Conservation (phyloP, 345 rosid species). For the Carallia pectinifolia region DNA sequence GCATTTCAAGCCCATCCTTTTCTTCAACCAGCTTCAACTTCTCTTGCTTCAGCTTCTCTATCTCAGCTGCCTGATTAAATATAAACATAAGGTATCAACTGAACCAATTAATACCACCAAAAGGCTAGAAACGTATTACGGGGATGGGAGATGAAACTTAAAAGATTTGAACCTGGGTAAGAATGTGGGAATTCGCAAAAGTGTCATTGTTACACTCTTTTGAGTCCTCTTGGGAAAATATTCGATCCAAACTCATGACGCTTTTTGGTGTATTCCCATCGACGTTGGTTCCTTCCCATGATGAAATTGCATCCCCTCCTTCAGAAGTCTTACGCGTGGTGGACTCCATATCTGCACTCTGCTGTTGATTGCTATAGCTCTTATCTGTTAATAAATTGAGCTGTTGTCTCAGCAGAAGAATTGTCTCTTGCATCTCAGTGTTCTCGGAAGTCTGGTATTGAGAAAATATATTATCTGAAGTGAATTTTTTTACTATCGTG, state of each 20-base stretch:
- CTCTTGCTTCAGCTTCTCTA: conserved; percentile 58
- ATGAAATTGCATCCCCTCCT: conserved; percentile 23
- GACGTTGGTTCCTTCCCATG: conserved; percentile 36
- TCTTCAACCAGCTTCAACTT: conserved; percentile 45
- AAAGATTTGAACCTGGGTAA: conserved; percentile 37
- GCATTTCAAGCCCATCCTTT: conserved; percentile 57
- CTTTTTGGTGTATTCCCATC: conserved; percentile 58
- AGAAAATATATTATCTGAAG: conserved; percentile 1
- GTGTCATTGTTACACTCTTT: conserved; percentile 41
- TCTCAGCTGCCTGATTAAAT: conserved; percentile 48
- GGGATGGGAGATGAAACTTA: background rate
- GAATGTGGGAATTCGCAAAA: conserved; percentile 42
- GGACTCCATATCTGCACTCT: conserved; percentile 31
- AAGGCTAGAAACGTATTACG: background rate
- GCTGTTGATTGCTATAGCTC: conserved; percentile 28
- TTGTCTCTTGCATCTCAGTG: conserved; percentile 59
- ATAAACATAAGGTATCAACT: background rate
- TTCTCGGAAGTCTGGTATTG: conserved; percentile 51
- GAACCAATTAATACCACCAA: too few relatives aligned
- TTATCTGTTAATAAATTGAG: conserved; percentile 34
- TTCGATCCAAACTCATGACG: conserved; percentile 60
- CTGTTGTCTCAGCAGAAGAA: conserved; percentile 54
- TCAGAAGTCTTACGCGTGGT: conserved; percentile 13
- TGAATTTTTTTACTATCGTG: background rate
- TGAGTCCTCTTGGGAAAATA: conserved; percentile 61